Evolutionary conservation across 352 stramenopile species (phyloP).

Genomic region (Phytopythium boreale): DNA sequence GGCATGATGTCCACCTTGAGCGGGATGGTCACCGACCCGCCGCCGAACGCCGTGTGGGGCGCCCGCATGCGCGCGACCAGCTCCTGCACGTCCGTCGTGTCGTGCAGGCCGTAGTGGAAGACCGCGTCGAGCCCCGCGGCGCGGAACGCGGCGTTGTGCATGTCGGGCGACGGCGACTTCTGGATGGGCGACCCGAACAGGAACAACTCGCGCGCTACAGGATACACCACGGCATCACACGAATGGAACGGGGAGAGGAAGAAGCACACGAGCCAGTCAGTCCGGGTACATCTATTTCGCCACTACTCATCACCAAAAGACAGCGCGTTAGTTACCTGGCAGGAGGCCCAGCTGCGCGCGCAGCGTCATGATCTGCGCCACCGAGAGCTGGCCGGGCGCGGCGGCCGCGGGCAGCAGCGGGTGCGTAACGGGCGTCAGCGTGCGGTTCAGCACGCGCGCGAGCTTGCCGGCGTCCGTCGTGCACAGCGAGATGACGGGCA

Average conservation of each 20-base stretch:
- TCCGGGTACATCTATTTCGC: constrained; percentile 2
- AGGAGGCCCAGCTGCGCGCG: constrained; percentile 80
- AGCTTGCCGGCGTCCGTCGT: constrained; percentile 92
- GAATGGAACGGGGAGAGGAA: background rate
- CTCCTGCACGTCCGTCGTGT: constrained; percentile 50
- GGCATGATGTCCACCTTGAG: constrained; percentile 96
- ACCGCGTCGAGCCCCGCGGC: constrained; percentile 68
- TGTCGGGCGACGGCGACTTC: constrained; percentile 94
- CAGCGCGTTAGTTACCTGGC: constrained; percentile 58
- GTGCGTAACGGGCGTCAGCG: constrained; percentile 96
- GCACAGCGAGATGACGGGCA: constrained; percentile 94
- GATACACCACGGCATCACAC: constrained; percentile 5
- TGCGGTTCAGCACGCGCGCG: constrained; percentile 92
- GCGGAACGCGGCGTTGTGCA: constrained; percentile 96
- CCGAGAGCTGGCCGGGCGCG: constrained; percentile 95
- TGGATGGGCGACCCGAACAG: constrained; percentile 97
- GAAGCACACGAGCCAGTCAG: constrained; percentile 6
- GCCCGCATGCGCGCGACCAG: constrained; percentile 45
- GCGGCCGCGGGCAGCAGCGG: constrained; percentile 90
- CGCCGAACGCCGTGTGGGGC: constrained; percentile 77
- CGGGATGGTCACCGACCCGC: constrained; percentile 97
- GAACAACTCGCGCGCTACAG: constrained; percentile 82
- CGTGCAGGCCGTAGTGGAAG: constrained; percentile 89
- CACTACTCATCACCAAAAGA: background rate
- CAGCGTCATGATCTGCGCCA: constrained; percentile 91